Conservation (phyloP, 176 grass and related monocot species). For the Dendrocalamus sinicus region DNA sequence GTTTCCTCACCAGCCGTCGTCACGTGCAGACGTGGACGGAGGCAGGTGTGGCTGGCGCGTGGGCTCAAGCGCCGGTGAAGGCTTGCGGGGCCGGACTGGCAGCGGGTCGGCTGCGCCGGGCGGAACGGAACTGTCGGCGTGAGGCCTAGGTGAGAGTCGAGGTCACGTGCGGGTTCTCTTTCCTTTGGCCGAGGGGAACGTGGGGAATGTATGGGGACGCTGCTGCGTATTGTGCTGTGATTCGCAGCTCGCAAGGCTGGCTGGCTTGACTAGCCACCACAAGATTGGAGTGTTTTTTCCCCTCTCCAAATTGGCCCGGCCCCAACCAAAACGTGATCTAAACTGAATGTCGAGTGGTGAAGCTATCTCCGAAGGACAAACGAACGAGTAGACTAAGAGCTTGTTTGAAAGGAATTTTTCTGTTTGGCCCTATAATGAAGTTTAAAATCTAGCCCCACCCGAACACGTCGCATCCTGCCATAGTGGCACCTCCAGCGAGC, state of each 20-base stretch:
- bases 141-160: not conserved
- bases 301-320: not conserved
- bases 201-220: constrained; percentile 5
- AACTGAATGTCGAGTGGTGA: not conserved
- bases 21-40: constrained; percentile 29
- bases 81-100: not conserved
- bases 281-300: not conserved
- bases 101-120: constrained; percentile 4
- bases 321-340: not conserved
- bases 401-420: not conserved
- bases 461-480: no score
- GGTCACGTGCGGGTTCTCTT: not conserved
- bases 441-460: no score
- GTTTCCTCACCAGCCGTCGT: constrained; percentile 14
- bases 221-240: not conserved
- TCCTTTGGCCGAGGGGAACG: not conserved
- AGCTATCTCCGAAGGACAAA: not conserved
- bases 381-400: no score
- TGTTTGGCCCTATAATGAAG: no score
- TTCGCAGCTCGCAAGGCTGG: not conserved
- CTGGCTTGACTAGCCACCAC: not conserved
- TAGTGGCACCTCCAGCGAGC: no score
- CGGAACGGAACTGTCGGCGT: constrained; percentile 34
- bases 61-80: not conserved
- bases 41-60: not conserved